Conservation (phyloP, 805 yeast species). For the Candida nanaspora region DNA sequence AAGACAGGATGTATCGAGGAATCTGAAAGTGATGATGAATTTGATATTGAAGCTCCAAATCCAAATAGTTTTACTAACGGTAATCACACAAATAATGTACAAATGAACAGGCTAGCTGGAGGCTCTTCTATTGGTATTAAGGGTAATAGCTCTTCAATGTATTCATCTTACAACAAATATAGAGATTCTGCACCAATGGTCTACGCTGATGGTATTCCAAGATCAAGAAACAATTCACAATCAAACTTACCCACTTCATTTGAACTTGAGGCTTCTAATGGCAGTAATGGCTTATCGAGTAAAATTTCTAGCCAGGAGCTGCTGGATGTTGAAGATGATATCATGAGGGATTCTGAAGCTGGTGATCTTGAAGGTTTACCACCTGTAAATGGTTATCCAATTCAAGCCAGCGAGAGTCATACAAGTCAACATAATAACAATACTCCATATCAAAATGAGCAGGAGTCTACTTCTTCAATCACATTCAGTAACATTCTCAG, state of each 20-base stretch:
- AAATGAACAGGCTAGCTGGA: neutral
- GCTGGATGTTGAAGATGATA: slow-evolving; percentile 16
- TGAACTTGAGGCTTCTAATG: neutral
- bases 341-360: slow-evolving; percentile 25
- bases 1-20: slow-evolving; percentile 87
- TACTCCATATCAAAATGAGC: slow-evolving; percentile 2
- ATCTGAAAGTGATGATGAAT: slow-evolving; percentile 85
- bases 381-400: slow-evolving; percentile 19
- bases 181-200: neutral
- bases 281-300: neutral
- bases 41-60: slow-evolving; percentile 80
- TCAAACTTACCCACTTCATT: neutral
- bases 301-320: too few relatives aligned
- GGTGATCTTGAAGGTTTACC: slow-evolving; percentile 28
- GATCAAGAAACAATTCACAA: slow-evolving; percentile 17
- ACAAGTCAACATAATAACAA: neutral
- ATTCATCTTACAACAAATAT: slow-evolving; percentile 1
- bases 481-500: slow-evolving; percentile 24
- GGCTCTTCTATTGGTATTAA: neutral
- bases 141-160: neutral
- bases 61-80: slow-evolving; percentile 7
- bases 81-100: neutral
- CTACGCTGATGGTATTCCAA: slow-evolving; percentile 14
- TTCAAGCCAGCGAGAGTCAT: neutral
- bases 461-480: slow-evolving; percentile 7